Base-by-base conservation (phyloP, 2,329 filamentous ascomycete species). In the Alternaria alternata region DNA sequence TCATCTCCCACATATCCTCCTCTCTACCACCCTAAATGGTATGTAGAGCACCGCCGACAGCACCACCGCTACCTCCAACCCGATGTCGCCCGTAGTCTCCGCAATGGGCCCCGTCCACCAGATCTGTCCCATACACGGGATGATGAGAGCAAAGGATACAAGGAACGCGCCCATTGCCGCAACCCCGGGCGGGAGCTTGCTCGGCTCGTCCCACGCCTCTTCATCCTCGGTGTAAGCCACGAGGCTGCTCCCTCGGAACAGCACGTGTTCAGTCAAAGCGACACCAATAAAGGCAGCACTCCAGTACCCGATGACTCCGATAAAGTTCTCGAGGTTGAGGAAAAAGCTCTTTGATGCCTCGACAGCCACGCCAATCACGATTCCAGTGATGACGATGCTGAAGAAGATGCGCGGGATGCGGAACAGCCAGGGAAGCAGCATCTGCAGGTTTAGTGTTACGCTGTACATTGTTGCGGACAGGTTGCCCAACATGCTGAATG, bases 391-490 rank as follows among this genome's bases (percentile, higher is more conserved):
- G 57, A 88, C 74, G 46, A 89, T 69, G 36, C 86, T 82, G 68
- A 87, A 89, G 52, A 87, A 67, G 62, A 85, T 83, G 5, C 88
- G 85, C 5, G 85, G 87, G 3, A 89, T 80, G 43, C 81, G 80
- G 56, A 84, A 79, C 30, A 89, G 81, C 60, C 81, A 82, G 0
- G 88, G 87, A 5, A 87, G 74, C 20, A 89, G 76, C 65, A 88
- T 86, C 75, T 89, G 87, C 74, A 89, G 86, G 80, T 89, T 89
- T 64, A 89, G 81, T 4, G 86, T 86, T 65, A 89, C 83, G 68
- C 85, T 84, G 79, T 89, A 89, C 76, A 86, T 84, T 16, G 85
- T 87, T 16, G 84, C 85, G 2, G 85, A 80, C 11, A 88, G 80
- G 73, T 89, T 89, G 26, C 86, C 87, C 11, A 89, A 76, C 44